Base-by-base conservation (phyloP, 2,329 filamentous ascomycete genomes). In the Beauveria sp. region DNA sequence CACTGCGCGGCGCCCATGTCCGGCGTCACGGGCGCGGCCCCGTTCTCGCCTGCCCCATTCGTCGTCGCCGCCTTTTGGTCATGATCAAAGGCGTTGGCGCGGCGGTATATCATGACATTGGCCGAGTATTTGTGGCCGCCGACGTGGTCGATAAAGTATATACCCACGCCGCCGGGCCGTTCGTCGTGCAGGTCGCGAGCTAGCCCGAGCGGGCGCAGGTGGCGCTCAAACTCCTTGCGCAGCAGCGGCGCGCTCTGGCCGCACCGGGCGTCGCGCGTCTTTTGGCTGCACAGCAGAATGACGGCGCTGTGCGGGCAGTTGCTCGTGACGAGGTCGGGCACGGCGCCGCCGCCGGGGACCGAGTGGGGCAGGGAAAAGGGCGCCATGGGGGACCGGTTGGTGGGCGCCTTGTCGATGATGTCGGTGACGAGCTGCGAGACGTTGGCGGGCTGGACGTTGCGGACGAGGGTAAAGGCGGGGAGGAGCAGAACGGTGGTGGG, bases 41-140 rank as follows among this genome's bases (percentile, higher is more conserved):
- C 61, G 12, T 64, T 64, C 50, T 42, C 9, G 5, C 43, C 31
- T 12, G 10, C 9, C 10, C 31, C 31, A 9, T 34, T 34, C 49
- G 18, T 38, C 31, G 18, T 22, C n/a, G 16, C 6, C 34, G 3
- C 24, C 46, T 10, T 51, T 51, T 76, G 76, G 62, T 85, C 83
- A 48, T 83, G 67, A 0, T 82, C 83, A 69, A 84, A 86, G 1
- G 83, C 79, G 67, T 85, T 79, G 7, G 78, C 79, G 60, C 83
- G 82, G 10, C 95, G 84, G 74, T 99, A 98, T 1, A 99, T 81
- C 79, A 99, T 90, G 68, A 98, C 86, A 69, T 99, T 99, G 31
- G 95, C 95, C 52, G 88, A 87, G 76, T 96, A 98, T 78, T 97
- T 97, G 79, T 99, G 95, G 0, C 95, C 95, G 31, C 95, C 95